Base-by-base conservation (phyloP, 371 early-diverging fungal genomes). In the Syncephalis plumigaleata region DNA sequence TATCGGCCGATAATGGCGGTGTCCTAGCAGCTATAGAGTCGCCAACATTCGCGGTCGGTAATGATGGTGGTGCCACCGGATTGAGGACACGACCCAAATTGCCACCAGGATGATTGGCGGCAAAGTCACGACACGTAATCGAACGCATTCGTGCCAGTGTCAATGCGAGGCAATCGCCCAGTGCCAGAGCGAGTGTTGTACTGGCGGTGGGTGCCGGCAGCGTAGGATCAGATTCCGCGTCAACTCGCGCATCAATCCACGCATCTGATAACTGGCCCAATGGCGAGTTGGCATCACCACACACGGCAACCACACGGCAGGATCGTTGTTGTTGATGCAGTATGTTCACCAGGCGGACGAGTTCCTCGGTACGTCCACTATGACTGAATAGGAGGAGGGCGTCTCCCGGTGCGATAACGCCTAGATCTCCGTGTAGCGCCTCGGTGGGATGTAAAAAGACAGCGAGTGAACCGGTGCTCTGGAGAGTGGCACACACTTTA, bases 341-440 rank as follows among this genome's bases (percentile, higher is more conserved):
- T 3, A 44, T 16, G 31, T 4, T 11, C 4, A 40, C 40, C 1
- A 75, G 46, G 5, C 58, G 46, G 5, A 77, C 43, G 8, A 79
- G 45, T 50, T 79, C 79, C 18, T 73, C 73, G 1, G 79, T 77
- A 24, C 67, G 68, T 4, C 79, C 79, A 0, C 76, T 74, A 37
- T 68, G 72, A 2, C 77, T 77, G 15, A 79, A 53, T 0, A 75
- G 71, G 3, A 79, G 44, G 1, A 79, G 66, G 18, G 67, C 63
- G 53, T 79, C 79, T 1, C 67, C 62, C 2, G 61, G 46, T 16
- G 54, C 52, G 3, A 75, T 48, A 2, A 66, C 54, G 3, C 79
- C 79, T 3, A 79, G 55, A 54, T 79, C 79, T 5, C 79, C 79
- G 47, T 79, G 79, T 8, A 75, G 45, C 2, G 75, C 77, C 44